phyloP scores from a whole-genome alignment of 257 asterid species.

The Cinchona pubescens region DNA sequence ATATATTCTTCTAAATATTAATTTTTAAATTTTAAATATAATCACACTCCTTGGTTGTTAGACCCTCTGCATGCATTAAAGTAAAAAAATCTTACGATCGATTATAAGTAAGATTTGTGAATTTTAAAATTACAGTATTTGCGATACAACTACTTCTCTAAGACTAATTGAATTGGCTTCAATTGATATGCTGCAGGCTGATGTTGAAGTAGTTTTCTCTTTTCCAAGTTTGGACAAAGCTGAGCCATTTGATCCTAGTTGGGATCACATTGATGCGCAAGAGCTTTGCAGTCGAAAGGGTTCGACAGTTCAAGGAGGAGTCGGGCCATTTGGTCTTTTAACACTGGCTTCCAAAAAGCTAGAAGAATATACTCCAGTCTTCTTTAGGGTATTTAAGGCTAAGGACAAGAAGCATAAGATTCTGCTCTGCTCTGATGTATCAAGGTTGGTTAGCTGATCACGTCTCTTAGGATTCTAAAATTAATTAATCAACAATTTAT shows the following conservation, averaged over 20 bases:
- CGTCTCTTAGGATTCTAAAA: neutral
- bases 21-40: no score
- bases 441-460: constrained; percentile 12
- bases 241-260: constrained; percentile 35
- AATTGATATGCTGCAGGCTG: constrained; percentile 31
- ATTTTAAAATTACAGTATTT: no score
- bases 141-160: no score
- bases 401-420: constrained; percentile 21
- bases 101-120: no score
- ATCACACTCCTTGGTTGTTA: no score
- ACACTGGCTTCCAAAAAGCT: constrained; percentile 37
- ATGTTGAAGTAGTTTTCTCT: constrained; percentile 42
- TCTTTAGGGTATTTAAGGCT: constrained; percentile 33
- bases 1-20: no score
- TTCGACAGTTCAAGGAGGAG: constrained; percentile 39
- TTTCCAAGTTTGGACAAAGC: constrained; percentile 43
- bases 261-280: constrained; percentile 36
- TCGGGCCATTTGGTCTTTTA: constrained; percentile 53
- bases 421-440: constrained; percentile 43
- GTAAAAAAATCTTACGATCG: no score
- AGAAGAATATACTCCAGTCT: constrained; percentile 44
- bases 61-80: no score
- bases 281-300: constrained; percentile 39
- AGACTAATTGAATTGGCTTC: neutral
- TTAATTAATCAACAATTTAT: no score